Percentiles rank a stretch among this genome's conserved stretches.
Conservation (phyloP, 148 eudicot species). For the Selenicereus undatus region DNA sequence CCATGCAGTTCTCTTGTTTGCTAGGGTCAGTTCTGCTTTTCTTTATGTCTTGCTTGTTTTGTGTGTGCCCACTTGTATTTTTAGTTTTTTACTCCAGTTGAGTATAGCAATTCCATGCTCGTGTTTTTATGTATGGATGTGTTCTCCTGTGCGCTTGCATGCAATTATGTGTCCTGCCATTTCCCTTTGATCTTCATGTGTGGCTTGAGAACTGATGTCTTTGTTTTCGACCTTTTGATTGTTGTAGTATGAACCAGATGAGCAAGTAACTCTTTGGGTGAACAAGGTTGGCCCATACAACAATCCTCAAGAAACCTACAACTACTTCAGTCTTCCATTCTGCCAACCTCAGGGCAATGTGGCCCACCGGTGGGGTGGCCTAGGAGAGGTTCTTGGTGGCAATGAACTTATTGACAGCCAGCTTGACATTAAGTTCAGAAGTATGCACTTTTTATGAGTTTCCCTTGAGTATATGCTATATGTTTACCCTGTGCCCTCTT, state of each 20-base stretch:
- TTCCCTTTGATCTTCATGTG: neutral
- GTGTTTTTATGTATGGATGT: neutral
- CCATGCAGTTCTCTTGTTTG: conserved; percentile 2
- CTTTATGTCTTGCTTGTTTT: neutral
- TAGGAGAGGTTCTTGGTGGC: conserved; percentile 97
- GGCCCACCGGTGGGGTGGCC: conserved; percentile 96
- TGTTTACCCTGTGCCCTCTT: neutral
- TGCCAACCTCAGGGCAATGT: conserved; percentile 61
- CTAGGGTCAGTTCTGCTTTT: neutral
- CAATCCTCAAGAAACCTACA: conserved; percentile 97
- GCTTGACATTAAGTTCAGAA: conserved; percentile 64
- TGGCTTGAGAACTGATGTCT: conserved; percentile 14
- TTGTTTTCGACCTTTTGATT: neutral
- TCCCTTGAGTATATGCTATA: neutral
- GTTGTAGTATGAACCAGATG: conserved; percentile 69
- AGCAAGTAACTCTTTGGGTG: conserved; percentile 88
- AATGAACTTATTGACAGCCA: conserved; percentile 96
- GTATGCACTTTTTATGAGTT: conserved; percentile 35
- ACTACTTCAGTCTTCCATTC: conserved; percentile 90
- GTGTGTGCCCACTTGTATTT: neutral
- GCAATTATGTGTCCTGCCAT: neutral
- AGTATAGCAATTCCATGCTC: neutral
- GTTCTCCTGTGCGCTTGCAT: neutral
- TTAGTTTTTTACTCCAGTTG: neutral
- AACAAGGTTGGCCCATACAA: conserved; percentile 97